Evolutionary conservation across 345 rosid genomes (phyloP), one percentile per base, ranked within the genome.

Genomic region (Salix purpurea): DNA sequence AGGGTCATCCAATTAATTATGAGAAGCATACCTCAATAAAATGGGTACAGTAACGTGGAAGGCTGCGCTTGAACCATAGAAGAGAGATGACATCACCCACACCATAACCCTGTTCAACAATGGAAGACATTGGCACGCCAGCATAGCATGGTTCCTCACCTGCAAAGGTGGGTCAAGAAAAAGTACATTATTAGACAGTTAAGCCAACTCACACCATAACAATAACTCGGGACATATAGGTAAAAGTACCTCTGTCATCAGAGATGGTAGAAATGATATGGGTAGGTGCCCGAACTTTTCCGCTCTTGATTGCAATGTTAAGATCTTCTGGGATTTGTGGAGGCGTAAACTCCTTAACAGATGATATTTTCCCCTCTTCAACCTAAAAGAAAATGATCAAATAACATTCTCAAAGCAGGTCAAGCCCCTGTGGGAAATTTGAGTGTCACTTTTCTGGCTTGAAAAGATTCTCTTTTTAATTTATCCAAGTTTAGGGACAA

Each of bases 61-160:
- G 99, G 82, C 98, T 93, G 28, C 98, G 95, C 69, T 95, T 93
- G 89, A 93, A 95, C 99, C 99, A 95, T 82, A 93, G 83, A 40
- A 93, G 94, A 72, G 98, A 95, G 79, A 96, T 92, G 79, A 93
- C 98, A 81, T 96, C 99, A 79, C 99, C 99, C 58, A 96, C 94
- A 65, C 98, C 99, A 73, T 79, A 87, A 71, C 98, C 98, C 78
- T 80, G 91, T 82, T 96, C 99, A 76, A 96, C 80, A 79, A 96
- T 96, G 54, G 94, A 93, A 71, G 99, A 93, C 98, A 95, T 95
- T 15, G 98, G 99, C 73, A 95, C 96, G 82, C 99, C 99, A 78
- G 94, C 96, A 78, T 93, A 96, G 89, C 97, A 91, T 50, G 99
- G 99, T 84, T 96, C 99, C 81, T 96, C 98, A 61, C 99, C 99